Conservation (phyloP, 2,329 filamentous ascomycete species). For the Colletotrichum tropicale region DNA sequence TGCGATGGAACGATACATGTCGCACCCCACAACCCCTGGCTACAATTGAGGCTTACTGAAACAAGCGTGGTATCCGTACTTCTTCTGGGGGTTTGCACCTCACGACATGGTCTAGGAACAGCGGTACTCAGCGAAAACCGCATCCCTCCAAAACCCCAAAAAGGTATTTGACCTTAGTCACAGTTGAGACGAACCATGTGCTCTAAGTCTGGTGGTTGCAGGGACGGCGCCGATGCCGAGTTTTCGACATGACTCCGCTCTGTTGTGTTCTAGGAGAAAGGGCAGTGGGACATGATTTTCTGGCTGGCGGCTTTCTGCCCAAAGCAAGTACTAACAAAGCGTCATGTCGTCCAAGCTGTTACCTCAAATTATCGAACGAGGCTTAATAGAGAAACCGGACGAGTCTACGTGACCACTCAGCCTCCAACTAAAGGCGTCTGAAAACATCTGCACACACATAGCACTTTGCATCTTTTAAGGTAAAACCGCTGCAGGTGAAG, state of each 20-base stretch:
- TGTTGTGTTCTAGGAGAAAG: not conserved
- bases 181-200: not conserved
- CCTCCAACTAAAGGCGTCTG: not conserved
- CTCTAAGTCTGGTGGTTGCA: not conserved
- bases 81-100: not conserved
- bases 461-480: not conserved
- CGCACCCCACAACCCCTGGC: not conserved
- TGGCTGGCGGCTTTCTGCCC: not conserved
- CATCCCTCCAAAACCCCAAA: not conserved
- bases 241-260: not conserved
- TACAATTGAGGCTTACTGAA: not conserved
- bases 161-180: not conserved
- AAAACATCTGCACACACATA: not conserved
- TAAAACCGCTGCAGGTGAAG: not conserved
- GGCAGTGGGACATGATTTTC: not conserved
- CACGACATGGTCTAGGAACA: not conserved
- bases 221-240: not conserved
- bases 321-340: fast-evolving
- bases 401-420: not conserved
- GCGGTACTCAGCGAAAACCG: not conserved
- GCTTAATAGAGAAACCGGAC: not conserved
- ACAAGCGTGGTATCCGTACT: not conserved
- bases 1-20: not conserved
- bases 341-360: fast-evolving
- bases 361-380: not conserved